Conservation (phyloP, 108 stramenopile species). For the Stephanodiscus triporus region DNA sequence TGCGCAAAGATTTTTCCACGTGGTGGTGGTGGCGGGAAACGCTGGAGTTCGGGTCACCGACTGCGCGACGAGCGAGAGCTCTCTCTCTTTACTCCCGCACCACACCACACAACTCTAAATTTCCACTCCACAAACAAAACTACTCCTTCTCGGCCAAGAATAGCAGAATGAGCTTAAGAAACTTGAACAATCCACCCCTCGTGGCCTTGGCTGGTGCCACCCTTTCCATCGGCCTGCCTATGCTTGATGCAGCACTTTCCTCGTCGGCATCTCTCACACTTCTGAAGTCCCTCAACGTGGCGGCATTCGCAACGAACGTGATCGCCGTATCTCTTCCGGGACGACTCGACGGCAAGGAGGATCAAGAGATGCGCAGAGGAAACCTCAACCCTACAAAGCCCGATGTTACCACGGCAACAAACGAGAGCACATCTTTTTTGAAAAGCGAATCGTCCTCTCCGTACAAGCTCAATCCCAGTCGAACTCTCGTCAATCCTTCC, state of each 20-base stretch:
- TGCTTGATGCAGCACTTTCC: slow-evolving; percentile 38
- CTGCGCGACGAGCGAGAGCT: too few species aligned
- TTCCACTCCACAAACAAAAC: background rate
- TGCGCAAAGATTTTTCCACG: too few species aligned
- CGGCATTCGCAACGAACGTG: slow-evolving; percentile 55
- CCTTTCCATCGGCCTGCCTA: slow-evolving; percentile 47
- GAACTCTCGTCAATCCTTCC: slow-evolving; percentile 66
- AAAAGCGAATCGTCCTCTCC: slow-evolving; percentile 6
- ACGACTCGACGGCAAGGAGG: slow-evolving; percentile 61
- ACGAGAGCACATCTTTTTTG: slow-evolving; percentile 2
- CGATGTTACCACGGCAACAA: slow-evolving; percentile 6
- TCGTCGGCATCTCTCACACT: slow-evolving; percentile 22
- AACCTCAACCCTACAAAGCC: slow-evolving; percentile 38
- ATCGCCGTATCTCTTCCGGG: slow-evolving; percentile 62
- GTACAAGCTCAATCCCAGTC: slow-evolving; percentile 25
- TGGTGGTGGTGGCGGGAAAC: too few species aligned
- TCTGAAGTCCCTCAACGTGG: slow-evolving; percentile 49
- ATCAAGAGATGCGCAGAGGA: slow-evolving; percentile 45
- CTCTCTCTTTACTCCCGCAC: too few species aligned
- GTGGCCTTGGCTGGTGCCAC: slow-evolving; percentile 51
- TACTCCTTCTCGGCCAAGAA: background rate
- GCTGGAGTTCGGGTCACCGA: too few species aligned
- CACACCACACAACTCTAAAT: too few species aligned
- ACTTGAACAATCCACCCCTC: slow-evolving; percentile 55
- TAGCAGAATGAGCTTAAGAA: slow-evolving; percentile 34